Conservation (phyloP, 2,329 filamentous ascomycete genomes). For the Gnomoniopsis sp. region DNA sequence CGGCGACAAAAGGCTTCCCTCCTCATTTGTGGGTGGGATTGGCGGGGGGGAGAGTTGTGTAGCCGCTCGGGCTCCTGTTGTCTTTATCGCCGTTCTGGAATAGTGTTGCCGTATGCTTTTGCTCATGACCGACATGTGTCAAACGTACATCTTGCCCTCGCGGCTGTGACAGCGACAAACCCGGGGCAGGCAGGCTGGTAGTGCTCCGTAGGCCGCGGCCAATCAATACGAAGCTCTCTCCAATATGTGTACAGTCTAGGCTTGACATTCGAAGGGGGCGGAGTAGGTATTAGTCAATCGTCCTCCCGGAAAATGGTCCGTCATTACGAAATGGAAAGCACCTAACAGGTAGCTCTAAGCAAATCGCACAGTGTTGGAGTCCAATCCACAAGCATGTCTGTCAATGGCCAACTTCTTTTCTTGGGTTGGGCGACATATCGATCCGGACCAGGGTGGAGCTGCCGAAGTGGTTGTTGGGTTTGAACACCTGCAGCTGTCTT, state of each 20-base stretch:
- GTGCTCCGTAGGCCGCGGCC: too few relatives aligned
- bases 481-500: too few relatives aligned
- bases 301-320: background rate
- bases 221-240: too few relatives aligned
- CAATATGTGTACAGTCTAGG: background rate
- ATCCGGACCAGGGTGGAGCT: too few relatives aligned
- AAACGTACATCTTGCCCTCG: background rate
- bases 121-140: background rate
- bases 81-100: background rate
- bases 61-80: background rate
- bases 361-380: background rate
- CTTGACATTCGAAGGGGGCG: background rate
- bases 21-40: conserved; percentile 2
- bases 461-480: too few relatives aligned
- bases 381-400: background rate
- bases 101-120: background rate
- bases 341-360: background rate
- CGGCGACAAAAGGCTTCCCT: conserved; percentile 28
- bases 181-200: background rate
- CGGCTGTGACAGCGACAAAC: background rate
- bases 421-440: too few relatives aligned
- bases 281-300: background rate
- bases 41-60: background rate
- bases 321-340: background rate
- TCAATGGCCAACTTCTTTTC: background rate